Base-by-base conservation (phyloP, 768 basidiomycete species). In the Leccinum boreale region DNA sequence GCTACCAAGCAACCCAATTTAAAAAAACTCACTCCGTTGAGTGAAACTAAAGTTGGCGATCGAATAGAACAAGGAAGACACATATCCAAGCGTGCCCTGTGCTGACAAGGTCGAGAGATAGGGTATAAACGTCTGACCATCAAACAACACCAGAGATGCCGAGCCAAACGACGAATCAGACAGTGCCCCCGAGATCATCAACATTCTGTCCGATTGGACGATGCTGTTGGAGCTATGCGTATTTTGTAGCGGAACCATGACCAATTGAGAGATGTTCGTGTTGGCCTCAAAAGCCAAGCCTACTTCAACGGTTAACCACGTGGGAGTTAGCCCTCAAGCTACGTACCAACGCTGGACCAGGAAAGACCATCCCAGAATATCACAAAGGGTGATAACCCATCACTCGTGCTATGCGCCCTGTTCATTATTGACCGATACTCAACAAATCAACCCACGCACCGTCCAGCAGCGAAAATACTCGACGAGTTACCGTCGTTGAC, bases 401-500 rank as follows among this genome's bases (percentile, higher is more conserved):
- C 83, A n/a, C 67, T 72, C 4, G 84, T 77, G 36, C 86, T 85
- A 58, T 24, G 12, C 5, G 23, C 36, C 47, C 31, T 35, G 4
- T 51, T 56, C 50, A 50, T 50, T 46, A 46, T 52, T 19, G 17
- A 31, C 29, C 5, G 21, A 19, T 2, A 46, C 15, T 39, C 23
- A 14, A 42, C 59, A 33, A 47, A 42, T n/a, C 9, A 45, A 50
- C 12, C 15, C n/a, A 73, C 86, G 69, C 59, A 93, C 87, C 81
- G 84, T 64, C 96, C 96, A 33, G 94, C 92, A 49, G 89, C 92
- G 66, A 94, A 99, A 55, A 98, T 81, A 65, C 90, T 96, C 64
- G 84, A 90, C 1, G 75, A 70, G 68, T 97, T 93, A 21, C 82
- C 81, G 61, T 86, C 78, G 71, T 98, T 92, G 44, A 94, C 88